These are phyloP conservation scores for Clausena lansium DNA, from an alignment of 345 rosid species.

Conservation along the genomic window DNA sequence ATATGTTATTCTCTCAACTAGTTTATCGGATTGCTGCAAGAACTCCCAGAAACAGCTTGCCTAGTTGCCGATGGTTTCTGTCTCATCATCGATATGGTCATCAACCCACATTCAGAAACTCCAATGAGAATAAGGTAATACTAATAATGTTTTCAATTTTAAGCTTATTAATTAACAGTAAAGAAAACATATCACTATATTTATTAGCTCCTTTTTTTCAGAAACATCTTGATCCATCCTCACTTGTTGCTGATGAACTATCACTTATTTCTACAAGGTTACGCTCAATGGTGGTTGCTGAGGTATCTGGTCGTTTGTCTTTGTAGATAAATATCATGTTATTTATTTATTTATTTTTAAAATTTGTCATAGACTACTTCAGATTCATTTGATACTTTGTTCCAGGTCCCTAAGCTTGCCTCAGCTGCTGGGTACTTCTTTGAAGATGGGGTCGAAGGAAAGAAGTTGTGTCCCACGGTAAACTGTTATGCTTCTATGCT, in stretches of 20 bases:
- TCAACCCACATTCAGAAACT: slow-evolving; percentile 20
- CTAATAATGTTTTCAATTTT: slow-evolving; percentile 13
- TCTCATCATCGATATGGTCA: slow-evolving; percentile 16
- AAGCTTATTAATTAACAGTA: not conserved
- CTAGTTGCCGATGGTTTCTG: slow-evolving; percentile 26
- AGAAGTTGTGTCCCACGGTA: slow-evolving; percentile 95
- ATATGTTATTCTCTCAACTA: slow-evolving; percentile 27
- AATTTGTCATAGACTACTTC: too few species aligned
- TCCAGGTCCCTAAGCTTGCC: slow-evolving; percentile 93
- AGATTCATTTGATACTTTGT: slow-evolving; percentile 16
- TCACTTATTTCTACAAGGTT: slow-evolving; percentile 64
- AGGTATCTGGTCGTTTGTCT: slow-evolving; percentile 41
- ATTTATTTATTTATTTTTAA: not conserved
- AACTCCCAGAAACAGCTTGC: slow-evolving; percentile 28
- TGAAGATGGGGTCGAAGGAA: slow-evolving; percentile 87
- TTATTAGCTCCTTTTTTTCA: slow-evolving; percentile 27
- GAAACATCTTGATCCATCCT: slow-evolving; percentile 85
- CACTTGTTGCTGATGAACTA: slow-evolving; percentile 92
- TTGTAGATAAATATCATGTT: not conserved
- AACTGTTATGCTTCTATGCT: not conserved
- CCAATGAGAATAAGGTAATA: slow-evolving; percentile 20
- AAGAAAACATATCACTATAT: not conserved
- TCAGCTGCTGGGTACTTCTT: slow-evolving; percentile 94
- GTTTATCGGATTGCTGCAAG: slow-evolving; percentile 35
- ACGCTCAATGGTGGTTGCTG: slow-evolving; percentile 81